Evolutionary conservation across 2,329 filamentous ascomycete species (phyloP).

Genomic region (Endoconidiophora laricicola): DNA sequence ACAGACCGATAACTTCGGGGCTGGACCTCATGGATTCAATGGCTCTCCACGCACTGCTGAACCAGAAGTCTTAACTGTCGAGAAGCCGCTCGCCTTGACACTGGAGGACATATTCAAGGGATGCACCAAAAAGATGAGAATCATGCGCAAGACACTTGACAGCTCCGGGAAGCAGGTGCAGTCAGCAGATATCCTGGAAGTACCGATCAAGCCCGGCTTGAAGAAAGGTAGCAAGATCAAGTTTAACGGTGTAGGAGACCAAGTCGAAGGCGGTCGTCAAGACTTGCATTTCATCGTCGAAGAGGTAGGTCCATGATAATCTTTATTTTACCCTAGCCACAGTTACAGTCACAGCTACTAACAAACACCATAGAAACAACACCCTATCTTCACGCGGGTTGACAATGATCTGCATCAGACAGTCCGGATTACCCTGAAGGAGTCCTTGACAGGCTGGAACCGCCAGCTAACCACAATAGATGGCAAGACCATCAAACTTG

Average conservation of each 20-base stretch:
- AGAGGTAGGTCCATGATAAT: constrained; percentile 47
- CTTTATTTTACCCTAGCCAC: neutral
- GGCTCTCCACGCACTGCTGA: constrained; percentile 30
- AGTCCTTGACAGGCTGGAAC: constrained; percentile 86
- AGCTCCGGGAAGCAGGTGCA: constrained; percentile 66
- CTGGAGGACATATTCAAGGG: constrained; percentile 83
- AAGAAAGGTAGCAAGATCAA: constrained; percentile 98
- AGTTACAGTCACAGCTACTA: constrained; percentile 20
- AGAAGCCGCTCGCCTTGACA: constrained; percentile 62
- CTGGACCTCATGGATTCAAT: constrained; percentile 5
- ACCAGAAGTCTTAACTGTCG: constrained; percentile 79
- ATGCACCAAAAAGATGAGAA: constrained; percentile 91
- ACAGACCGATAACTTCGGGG: constrained; percentile 3
- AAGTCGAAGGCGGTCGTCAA: constrained; percentile 89
- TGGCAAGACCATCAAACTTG: constrained; percentile 64
- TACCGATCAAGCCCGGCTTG: constrained; percentile 86
- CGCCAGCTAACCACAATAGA: constrained; percentile 89
- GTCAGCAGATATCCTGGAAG: constrained; percentile 80
- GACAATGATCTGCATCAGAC: constrained; percentile 72
- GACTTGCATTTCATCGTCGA: constrained; percentile 89
- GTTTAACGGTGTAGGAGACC: constrained; percentile 92
- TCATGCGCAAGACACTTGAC: constrained; percentile 92
- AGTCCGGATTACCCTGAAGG: constrained; percentile 74
- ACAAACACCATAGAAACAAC: constrained; percentile 54
- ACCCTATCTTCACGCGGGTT: constrained; percentile 69